These are phyloP conservation scores for Xanthoconium separans DNA, from an alignment of 1,284 basidiomycete genomes.

Conservation along the genomic window DNA sequence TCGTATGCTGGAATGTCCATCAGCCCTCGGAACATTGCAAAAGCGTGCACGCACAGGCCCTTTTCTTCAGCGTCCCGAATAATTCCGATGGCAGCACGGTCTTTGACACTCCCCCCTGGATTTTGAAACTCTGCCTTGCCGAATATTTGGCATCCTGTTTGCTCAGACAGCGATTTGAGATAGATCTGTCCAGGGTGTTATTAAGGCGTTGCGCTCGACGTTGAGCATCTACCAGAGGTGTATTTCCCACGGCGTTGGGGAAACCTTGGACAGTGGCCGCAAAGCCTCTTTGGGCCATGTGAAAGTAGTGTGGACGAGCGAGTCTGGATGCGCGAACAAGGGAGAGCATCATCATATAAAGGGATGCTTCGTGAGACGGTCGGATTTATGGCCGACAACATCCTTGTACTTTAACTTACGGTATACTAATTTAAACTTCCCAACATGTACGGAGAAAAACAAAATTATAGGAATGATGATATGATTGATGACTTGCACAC, in stretches of 20 bases:
- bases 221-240: constrained; percentile 74
- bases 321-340: constrained; percentile 33
- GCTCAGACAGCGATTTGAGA: constrained; percentile 82
- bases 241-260: constrained; percentile 90
- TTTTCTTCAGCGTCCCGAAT: constrained; percentile 87
- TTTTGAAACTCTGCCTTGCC: constrained; percentile 99
- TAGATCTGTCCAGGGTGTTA: constrained; percentile 61
- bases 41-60: constrained; percentile 59
- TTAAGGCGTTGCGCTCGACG: constrained; percentile 1
- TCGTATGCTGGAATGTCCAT: constrained; percentile 58
- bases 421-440: too few species aligned
- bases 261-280: constrained; percentile 74
- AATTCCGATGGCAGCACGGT: constrained; percentile 92
- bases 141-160: constrained; percentile 85
- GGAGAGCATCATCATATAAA: constrained; percentile 38
- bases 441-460: too few species aligned
- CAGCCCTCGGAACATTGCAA: not conserved
- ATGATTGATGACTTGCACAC: too few species aligned
- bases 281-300: constrained; percentile 41
- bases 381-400: constrained; percentile 1
- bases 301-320: constrained; percentile 3
- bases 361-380: not conserved
- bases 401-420: not conserved
- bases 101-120: constrained; percentile 98
- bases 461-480: too few species aligned